These are phyloP conservation scores for Leccinum incarnatum DNA, from an alignment of 768 basidiomycete genomes.

Conservation along the genomic window DNA sequence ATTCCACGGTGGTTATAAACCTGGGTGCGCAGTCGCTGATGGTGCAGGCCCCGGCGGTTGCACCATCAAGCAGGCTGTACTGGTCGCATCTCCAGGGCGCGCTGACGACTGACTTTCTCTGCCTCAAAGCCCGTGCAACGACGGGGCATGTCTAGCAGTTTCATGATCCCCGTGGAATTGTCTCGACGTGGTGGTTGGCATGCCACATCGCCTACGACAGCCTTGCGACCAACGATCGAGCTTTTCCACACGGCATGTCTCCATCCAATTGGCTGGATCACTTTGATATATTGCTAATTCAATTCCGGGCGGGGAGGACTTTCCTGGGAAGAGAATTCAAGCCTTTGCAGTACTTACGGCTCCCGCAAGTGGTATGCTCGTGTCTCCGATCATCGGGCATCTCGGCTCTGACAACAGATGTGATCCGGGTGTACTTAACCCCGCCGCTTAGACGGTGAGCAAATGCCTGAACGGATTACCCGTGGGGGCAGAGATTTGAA, in stretches of 20 bases:
- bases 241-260: conserved; percentile 59
- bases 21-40: conserved; percentile 67
- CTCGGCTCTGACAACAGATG: conserved; percentile 38
- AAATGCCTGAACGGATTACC: conserved; percentile 78
- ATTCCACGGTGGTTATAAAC: background rate
- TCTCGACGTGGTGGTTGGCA: conserved; percentile 38
- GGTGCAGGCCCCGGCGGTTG: conserved; percentile 88
- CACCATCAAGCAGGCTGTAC: conserved; percentile 62
- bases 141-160: conserved; percentile 57
- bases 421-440: conserved; percentile 50
- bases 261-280: conserved; percentile 22
- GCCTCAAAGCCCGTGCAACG: conserved; percentile 94
- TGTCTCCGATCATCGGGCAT: background rate
- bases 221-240: conserved; percentile 78
- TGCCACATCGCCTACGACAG: conserved; percentile 78
- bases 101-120: conserved; percentile 41
- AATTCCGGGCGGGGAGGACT: conserved; percentile 85
- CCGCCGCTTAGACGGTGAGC: conserved; percentile 60
- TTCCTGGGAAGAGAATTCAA: conserved; percentile 61
- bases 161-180: background rate
- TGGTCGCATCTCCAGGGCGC: background rate
- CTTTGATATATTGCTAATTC: conserved; percentile 45
- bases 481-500: conserved; percentile 86
- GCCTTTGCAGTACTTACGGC: conserved; percentile 38
- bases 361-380: conserved; percentile 47